Evolutionary conservation across 1,284 basidiomycete species (phyloP).

Genomic region (Cystobasidium sp.): DNA sequence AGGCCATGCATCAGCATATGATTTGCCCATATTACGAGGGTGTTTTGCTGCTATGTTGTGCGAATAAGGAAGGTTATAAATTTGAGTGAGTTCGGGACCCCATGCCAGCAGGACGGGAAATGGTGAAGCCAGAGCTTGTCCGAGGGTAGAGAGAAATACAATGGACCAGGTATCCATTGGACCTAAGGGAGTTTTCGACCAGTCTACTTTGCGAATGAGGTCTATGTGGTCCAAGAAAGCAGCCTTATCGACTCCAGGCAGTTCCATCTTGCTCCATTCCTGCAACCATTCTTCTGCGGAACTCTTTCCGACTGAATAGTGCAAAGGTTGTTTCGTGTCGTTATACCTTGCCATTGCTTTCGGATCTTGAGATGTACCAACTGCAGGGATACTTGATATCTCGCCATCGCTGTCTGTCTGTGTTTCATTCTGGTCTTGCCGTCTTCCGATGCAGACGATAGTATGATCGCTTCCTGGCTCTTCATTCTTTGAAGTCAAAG

Average conservation of each 20-base stretch:
- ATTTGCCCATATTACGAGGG: slow-evolving; percentile 48
- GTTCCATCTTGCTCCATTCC: slow-evolving; percentile 17
- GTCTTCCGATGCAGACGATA: neutral
- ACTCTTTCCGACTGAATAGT: neutral
- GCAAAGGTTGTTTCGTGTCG: neutral
- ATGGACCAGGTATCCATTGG: slow-evolving; percentile 28
- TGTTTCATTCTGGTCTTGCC: neutral
- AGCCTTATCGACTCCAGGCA: slow-evolving; percentile 12
- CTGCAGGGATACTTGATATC: neutral
- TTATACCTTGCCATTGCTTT: neutral
- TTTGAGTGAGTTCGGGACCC: slow-evolving; percentile 24
- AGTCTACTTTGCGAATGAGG: slow-evolving; percentile 29
- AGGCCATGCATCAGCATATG: slow-evolving; percentile 49
- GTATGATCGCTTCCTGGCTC: neutral
- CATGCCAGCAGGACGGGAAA: slow-evolving; percentile 41
- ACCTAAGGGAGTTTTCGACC: slow-evolving; percentile 34
- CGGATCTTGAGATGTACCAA: slow-evolving; percentile 1
- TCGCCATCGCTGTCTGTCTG: neutral
- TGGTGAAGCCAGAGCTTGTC: slow-evolving; percentile 23
- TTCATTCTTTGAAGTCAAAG: neutral
- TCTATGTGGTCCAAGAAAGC: slow-evolving; percentile 28
- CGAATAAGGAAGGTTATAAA: slow-evolving; percentile 27
- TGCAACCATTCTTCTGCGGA: slow-evolving; percentile 23
- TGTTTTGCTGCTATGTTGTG: slow-evolving; percentile 38
- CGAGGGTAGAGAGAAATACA: slow-evolving; percentile 17